Percentiles rank a stretch among this genome's conserved stretches.
Conservation (phyloP, 2,329 filamentous ascomycete species). For the Aspergillus sp. region DNA sequence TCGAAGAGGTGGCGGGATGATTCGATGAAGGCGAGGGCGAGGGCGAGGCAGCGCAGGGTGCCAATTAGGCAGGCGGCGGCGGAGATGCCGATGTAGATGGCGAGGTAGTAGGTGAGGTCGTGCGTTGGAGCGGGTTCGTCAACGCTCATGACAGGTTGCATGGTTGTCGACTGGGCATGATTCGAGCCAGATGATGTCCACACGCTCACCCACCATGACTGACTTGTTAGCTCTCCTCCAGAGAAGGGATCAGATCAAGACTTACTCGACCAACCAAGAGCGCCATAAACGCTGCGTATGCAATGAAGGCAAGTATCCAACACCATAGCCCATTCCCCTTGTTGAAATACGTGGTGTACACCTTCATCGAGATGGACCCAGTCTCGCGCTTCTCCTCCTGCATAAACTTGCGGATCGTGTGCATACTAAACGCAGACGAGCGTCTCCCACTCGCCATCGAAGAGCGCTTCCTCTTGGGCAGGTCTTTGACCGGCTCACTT, state of each 20-base stretch:
- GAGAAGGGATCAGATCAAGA: neutral
- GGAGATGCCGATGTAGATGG: constrained; percentile 67
- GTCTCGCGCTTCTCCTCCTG: constrained; percentile 75
- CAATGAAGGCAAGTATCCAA: constrained; percentile 60
- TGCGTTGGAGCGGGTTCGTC: constrained; percentile 9
- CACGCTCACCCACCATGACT: constrained; percentile 55
- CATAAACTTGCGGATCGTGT: constrained; percentile 68
- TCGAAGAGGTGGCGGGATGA: constrained; percentile 71
- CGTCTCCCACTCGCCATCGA: constrained; percentile 19
- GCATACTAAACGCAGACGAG: constrained; percentile 24
- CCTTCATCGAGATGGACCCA: constrained; percentile 67
- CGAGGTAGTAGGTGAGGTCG: constrained; percentile 54
- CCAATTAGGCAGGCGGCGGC: constrained; percentile 62
- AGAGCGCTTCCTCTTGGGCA: constrained; percentile 19
- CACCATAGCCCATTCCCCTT: constrained; percentile 67
- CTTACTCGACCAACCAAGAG: constrained; percentile 58
- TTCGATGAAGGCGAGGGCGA: constrained; percentile 66
- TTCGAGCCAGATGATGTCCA: constrained; percentile 47
- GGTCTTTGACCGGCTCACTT: constrained; percentile 20
- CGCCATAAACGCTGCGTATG: constrained; percentile 61
- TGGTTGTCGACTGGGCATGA: neutral
- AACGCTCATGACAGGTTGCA: neutral
- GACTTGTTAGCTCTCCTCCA: constrained; percentile 9
- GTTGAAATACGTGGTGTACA: constrained; percentile 71
- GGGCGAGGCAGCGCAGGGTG: constrained; percentile 46